These are phyloP conservation scores for Themeda triandra DNA, from an alignment of 176 grass and related monocot species.

Conservation along the genomic window DNA sequence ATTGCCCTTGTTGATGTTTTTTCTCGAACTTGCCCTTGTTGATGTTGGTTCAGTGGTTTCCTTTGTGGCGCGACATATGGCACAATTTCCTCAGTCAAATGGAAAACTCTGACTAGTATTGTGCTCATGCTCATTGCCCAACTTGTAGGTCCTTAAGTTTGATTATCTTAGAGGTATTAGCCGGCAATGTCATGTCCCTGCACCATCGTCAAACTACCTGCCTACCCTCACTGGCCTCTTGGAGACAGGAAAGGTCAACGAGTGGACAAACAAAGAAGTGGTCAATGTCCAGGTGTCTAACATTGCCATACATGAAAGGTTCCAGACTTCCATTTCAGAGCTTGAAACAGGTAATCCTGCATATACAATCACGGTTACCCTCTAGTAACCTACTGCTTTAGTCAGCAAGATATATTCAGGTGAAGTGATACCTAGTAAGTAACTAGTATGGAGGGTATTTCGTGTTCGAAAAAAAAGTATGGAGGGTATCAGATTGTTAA, in stretches of 20 bases:
- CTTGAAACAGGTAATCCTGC: no score
- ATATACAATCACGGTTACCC: no score
- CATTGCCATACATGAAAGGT: not conserved
- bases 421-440: not conserved
- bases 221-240: slow-evolving; percentile 45
- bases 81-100: slow-evolving; percentile 15
- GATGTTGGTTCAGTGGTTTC: not conserved
- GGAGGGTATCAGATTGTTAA: not conserved
- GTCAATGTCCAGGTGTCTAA: slow-evolving; percentile 16
- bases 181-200: slow-evolving; percentile 55
- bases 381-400: not conserved
- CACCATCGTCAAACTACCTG: slow-evolving; percentile 38
- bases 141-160: slow-evolving; percentile 41
- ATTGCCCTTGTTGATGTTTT: not conserved
- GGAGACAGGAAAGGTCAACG: slow-evolving; percentile 44
- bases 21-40: no score
- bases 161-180: slow-evolving; percentile 40
- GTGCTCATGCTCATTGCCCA: not conserved
- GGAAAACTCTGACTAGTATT: slow-evolving; percentile 15
- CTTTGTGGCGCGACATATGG: not conserved
- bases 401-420: not conserved
- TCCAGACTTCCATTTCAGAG: no score
- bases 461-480: no score
- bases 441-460: no score
- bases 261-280: slow-evolving; percentile 46